These are phyloP conservation scores for Amoebophrya sp. DNA, from an alignment of 169 alveolate species.

Conservation along the genomic window DNA sequence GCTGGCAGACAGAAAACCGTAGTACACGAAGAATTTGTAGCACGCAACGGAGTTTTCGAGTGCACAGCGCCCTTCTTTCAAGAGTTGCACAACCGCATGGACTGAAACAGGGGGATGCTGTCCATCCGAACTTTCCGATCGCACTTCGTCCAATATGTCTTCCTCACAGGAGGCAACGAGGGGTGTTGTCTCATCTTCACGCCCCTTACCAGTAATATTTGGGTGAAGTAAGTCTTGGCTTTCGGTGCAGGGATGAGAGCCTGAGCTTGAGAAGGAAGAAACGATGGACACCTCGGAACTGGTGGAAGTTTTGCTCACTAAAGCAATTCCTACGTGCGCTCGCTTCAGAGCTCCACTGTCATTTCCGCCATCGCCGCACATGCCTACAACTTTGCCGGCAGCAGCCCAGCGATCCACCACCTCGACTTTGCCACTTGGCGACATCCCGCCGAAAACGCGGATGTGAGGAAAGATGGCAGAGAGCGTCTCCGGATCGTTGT, in stretches of 20 bases:
- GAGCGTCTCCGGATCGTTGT: background rate
- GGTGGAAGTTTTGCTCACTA: constrained; percentile 36
- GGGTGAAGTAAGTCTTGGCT: no score
- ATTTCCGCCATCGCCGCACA: constrained; percentile 34
- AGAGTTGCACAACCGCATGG: constrained; percentile 28
- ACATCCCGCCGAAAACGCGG: background rate
- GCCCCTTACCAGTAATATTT: no score
- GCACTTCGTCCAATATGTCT: no score
- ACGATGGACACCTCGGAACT: constrained; percentile 25
- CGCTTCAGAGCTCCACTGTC: constrained; percentile 21
- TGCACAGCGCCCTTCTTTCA: constrained; percentile 73
- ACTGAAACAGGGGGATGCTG: background rate
- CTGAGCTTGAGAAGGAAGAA: constrained; percentile 28
- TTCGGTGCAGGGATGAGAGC: no score
- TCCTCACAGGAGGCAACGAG: no score
- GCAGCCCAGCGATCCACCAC: background rate
- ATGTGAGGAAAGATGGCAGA: background rate
- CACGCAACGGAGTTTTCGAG: constrained; percentile 72
- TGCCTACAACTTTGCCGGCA: constrained; percentile 53
- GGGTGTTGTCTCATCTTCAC: no score
- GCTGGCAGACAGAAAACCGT: constrained; percentile 49
- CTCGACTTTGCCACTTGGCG: background rate
- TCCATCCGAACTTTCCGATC: no score
- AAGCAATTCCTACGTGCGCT: constrained; percentile 29
- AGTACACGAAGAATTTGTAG: constrained; percentile 70